Evolutionary conservation across 176 grass and related monocot genomes (phyloP), one percentile per base, ranked within the genome.

Genomic region (Eremochloa ophiuroides): DNA sequence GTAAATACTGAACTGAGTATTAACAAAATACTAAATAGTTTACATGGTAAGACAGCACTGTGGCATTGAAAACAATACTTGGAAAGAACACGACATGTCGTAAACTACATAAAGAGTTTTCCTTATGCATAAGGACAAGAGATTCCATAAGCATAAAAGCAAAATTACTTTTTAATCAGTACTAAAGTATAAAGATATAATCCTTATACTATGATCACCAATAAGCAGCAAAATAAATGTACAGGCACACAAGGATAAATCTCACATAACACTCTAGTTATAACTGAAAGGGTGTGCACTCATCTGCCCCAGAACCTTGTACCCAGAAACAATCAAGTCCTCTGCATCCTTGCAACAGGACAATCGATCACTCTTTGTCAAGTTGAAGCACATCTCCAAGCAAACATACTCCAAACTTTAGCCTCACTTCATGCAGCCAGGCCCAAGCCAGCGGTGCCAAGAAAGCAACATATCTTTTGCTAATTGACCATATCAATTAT

Each of bases 41-140:
- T 27, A 71, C 10, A 33, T 12, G 7, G 41, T 46, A 63, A 63
- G 25, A 28, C 37, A 81, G 27, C 62, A 44, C 46, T 59, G 8
- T 10, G 8, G 2, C 53, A 23, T 23, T 11, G 53, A 47, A 17
- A 26, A 63, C 37, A 43, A 79, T 60, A 67, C 6, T 60, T 76
- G 63, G 63, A 42, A 53, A 40, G 3, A 22, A 41, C 44, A 46
- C 25, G 20, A 28, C 26, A 76, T 27, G n/a, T 64, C 6, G 0
- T 11, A 66, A 48, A 50, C 23, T 71, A 39, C 28, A 66, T 80
- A 70, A 22, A 64, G 8, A 8, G n/a, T 25, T 22, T 30, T 38
- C 10, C 31, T 75, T 37, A 40, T 25, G 87, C 53, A 15, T 20
- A 88, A 77, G 64, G 80, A 75, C 63, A 43, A 41, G 13, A 80